These are phyloP conservation scores for Vigna unguiculata DNA, from an alignment of 306 rosid genomes.

Conservation along the genomic window DNA sequence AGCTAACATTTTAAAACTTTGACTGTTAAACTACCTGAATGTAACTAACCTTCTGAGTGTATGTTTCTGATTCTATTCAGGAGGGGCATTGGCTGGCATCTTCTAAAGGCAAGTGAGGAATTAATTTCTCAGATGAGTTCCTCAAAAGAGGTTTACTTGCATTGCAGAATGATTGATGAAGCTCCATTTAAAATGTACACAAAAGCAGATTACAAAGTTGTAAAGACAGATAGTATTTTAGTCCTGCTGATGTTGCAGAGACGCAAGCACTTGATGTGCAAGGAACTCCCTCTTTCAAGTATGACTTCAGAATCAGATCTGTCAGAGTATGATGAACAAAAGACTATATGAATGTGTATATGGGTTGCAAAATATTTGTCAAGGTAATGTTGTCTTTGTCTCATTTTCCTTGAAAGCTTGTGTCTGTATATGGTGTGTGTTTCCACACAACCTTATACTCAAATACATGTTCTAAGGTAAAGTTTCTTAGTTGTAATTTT, in stretches of 20 bases:
- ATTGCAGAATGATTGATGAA: slow-evolving; percentile 85
- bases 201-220: slow-evolving; percentile 75
- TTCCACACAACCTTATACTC: slow-evolving; percentile 28
- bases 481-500: slow-evolving; percentile 35
- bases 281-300: slow-evolving; percentile 63
- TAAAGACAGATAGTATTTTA: slow-evolving; percentile 76
- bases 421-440: not conserved
- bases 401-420: slow-evolving; percentile 27
- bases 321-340: slow-evolving; percentile 51
- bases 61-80: slow-evolving; percentile 56
- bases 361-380: slow-evolving; percentile 34
- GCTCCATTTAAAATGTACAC: slow-evolving; percentile 90
- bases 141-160: slow-evolving; percentile 79
- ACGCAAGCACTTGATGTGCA: slow-evolving; percentile 93
- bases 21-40: slow-evolving; percentile 3
- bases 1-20: slow-evolving; percentile 11
- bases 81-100: slow-evolving; percentile 99
- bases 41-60: slow-evolving; percentile 27
- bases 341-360: slow-evolving; percentile 37
- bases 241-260: slow-evolving; percentile 81
- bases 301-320: slow-evolving; percentile 52
- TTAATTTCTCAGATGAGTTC: slow-evolving; percentile 73
- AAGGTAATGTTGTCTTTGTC: slow-evolving; percentile 48
- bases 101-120: slow-evolving; percentile 91
- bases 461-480: slow-evolving; percentile 11